These are phyloP conservation scores for Fusarium praegraminearum DNA, from an alignment of 2,329 filamentous ascomycete species.

Conservation along the genomic window DNA sequence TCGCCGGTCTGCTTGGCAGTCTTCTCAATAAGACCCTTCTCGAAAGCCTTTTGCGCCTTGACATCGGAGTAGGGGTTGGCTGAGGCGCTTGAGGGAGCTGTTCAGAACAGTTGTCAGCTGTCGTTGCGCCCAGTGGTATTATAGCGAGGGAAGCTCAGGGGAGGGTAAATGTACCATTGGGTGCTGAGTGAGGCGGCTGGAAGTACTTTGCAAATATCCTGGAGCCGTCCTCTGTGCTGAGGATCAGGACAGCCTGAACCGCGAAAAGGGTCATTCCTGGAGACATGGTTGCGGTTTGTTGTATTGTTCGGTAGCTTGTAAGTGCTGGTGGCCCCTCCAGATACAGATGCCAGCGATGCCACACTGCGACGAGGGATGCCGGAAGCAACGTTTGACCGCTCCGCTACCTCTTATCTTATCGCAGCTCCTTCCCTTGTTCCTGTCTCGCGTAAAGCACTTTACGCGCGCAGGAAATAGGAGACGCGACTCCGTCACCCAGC, in stretches of 20 bases:
- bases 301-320: constrained; percentile 37
- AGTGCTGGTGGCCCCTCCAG: constrained; percentile 49
- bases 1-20: constrained; percentile 95
- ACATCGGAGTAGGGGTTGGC: constrained; percentile 85
- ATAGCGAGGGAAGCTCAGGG: constrained; percentile 32
- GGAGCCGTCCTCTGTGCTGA: constrained; percentile 87
- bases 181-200: constrained; percentile 67
- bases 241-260: constrained; percentile 81
- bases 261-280: constrained; percentile 81
- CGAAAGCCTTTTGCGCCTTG: constrained; percentile 95
- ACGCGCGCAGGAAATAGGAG: constrained; percentile 51
- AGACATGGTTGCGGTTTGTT: constrained; percentile 66
- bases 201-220: constrained; percentile 97
- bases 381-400: constrained; percentile 52
- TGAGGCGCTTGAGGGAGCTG: constrained; percentile 61
- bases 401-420: constrained; percentile 27
- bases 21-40: constrained; percentile 95
- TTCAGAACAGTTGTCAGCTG: constrained; percentile 45
- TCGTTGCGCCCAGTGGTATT: constrained; percentile 42
- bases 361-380: constrained; percentile 37
- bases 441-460: constrained; percentile 54
- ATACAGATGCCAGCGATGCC: constrained; percentile 49
- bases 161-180: constrained; percentile 50
- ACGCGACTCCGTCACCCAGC: constrained; percentile 46
- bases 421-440: not conserved